These are phyloP conservation scores for Diplodia intermedia DNA, from an alignment of 2,329 filamentous ascomycete genomes.

Conservation along the genomic window DNA sequence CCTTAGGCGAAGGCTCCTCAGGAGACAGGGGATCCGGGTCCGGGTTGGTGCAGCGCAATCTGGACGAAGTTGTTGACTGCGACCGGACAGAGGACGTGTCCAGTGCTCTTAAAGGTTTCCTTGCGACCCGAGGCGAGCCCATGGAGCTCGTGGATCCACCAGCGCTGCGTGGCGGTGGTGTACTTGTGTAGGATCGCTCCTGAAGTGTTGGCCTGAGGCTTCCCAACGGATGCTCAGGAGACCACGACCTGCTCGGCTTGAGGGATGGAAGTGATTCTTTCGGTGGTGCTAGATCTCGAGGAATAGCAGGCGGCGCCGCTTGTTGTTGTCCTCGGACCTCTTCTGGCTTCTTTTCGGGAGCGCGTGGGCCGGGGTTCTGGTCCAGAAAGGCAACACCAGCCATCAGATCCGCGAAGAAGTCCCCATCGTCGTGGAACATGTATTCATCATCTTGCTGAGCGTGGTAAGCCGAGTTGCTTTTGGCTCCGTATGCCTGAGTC, in stretches of 20 bases:
- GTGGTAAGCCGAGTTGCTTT: background rate
- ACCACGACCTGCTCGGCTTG: slow-evolving; percentile 10
- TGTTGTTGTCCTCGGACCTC: background rate
- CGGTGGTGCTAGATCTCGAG: background rate
- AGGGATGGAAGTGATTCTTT: slow-evolving; percentile 5
- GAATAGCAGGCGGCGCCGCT: background rate
- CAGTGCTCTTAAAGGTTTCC: slow-evolving; percentile 15
- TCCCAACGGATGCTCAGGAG: slow-evolving; percentile 18
- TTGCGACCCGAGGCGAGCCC: background rate
- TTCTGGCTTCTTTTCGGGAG: background rate
- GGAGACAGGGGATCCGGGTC: slow-evolving; percentile 29
- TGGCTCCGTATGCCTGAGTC: slow-evolving; percentile 1
- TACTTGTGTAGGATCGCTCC: slow-evolving; percentile 5
- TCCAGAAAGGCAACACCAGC: slow-evolving; percentile 23
- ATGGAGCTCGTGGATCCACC: slow-evolving; percentile 11
- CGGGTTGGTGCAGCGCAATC: slow-evolving; percentile 9
- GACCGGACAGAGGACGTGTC: slow-evolving; percentile 16
- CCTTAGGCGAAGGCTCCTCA: slow-evolving; percentile 26
- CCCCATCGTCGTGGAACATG: slow-evolving; percentile 13
- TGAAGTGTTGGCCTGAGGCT: slow-evolving; percentile 3
- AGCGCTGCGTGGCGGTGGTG: slow-evolving; percentile 4
- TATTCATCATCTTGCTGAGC: slow-evolving; percentile 13
- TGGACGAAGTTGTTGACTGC: background rate
- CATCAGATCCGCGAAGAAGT: slow-evolving; percentile 26
- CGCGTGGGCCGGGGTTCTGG: slow-evolving; percentile 8